A percentile compares a stretch with the other conserved stretches of the same genome.
Evolutionary conservation across 768 basidiomycete genomes (phyloP).

Genomic region (Sutorius australiensis): DNA sequence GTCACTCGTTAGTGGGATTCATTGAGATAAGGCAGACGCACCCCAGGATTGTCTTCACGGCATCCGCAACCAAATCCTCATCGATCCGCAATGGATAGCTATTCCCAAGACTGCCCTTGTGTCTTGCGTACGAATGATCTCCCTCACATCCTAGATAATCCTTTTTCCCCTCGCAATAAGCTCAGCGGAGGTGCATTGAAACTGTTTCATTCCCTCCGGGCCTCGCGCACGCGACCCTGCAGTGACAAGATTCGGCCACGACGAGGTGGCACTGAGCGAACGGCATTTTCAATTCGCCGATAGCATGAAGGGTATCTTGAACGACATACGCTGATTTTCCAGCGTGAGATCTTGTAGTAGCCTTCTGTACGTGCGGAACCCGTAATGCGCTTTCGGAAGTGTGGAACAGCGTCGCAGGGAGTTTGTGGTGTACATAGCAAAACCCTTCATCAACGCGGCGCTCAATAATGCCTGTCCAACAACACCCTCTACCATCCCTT

Average conservation of each 20-base stretch:
- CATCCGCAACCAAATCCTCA: conserved; percentile 96
- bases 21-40: conserved; percentile 37
- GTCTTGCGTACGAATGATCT: conserved; percentile 90
- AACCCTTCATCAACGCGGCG: too few relatives aligned
- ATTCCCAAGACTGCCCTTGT: conserved; percentile 96
- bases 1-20: conserved; percentile 9
- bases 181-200: conserved; percentile 91
- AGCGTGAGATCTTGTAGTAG: conserved; percentile 90
- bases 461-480: too few relatives aligned
- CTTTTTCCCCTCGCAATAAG: conserved; percentile 90
- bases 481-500: too few relatives aligned
- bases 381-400: conserved; percentile 17
- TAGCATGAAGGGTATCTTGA: conserved; percentile 70
- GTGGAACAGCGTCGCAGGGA: too few relatives aligned
- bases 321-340: conserved; percentile 92
- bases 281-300: conserved; percentile 41
- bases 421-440: too few relatives aligned
- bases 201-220: conserved; percentile 90
- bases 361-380: conserved; percentile 93
- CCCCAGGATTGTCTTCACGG: conserved; percentile 97
- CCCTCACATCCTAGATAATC: conserved; percentile 99
- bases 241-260: conserved; percentile 90
- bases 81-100: conserved; percentile 98
- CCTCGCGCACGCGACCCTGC: conserved; percentile 89
- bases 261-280: conserved; percentile 61